Base-by-base conservation (phyloP, 1,284 basidiomycete species). In the Ganoderma multipileum region DNA sequence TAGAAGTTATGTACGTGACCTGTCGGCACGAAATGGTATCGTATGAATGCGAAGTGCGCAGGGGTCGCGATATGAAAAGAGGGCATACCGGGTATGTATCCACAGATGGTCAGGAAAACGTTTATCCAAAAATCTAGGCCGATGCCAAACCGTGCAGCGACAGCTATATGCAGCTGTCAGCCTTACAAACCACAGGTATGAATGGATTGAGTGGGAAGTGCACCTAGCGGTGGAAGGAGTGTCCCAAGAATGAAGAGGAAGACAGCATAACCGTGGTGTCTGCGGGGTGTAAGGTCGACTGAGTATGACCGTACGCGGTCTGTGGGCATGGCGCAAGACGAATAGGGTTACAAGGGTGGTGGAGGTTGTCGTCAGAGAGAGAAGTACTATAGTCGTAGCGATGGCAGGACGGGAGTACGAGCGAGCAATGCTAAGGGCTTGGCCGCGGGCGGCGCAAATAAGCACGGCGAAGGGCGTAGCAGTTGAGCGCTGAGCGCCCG, bases 61-160 rank as follows among this genome's bases (percentile, higher is more conserved):
- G 33, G 26, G 42, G 52, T 58, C 50, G 50, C 20, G 23, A 38
- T 16, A 26, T 9, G 80, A 38, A 26, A 18, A 38, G 9, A 36
- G 23, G 39, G 38, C 88, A 64, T 71, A 95, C 95, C 94, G 68
- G 94, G 94, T 72, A 95, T 92, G 79, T 95, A 98, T 9, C 97
- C 97, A 78, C 90, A 92, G 68, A 98, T 88, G 39, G 96, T 98
- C 63, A 97, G 81, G 74, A 99, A 77, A 23, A 96, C 80, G 80
- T 99, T 99, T 76, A 99, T 83, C 87, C 94, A 97, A 81, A 99
- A 97, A 81, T 98, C 97, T 55, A 81, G 83, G 5, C 95, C 96
- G 74, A 99, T 89, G 36, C 97, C 97, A 81, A 99, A 99, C 67
- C 97, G 89, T 36, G 95, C 92, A 39, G 95, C 94, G 52, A 99